Base-by-base conservation (phyloP, 148 eudicot species). In the Linanthus parryae region DNA sequence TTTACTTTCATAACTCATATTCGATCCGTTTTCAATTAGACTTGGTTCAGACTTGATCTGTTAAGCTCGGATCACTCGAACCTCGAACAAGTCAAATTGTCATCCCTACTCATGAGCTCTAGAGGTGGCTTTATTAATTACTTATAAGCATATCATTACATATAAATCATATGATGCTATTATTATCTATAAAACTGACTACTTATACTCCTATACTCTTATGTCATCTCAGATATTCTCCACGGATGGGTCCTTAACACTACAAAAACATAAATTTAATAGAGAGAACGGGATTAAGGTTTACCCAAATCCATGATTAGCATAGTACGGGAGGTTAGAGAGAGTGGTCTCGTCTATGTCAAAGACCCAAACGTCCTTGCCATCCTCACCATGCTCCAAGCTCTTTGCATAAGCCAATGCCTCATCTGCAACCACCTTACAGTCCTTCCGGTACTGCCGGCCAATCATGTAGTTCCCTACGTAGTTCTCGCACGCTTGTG, bases 401-500 rank as follows among this genome's bases (percentile, higher is more conserved):
- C 41, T 51, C 55, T 51, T 19, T 10, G 55, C 41, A 33, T 51
- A 51, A 11, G 19, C 18, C 17, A 31, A 34, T 18, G 85, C 85
- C 1, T 64, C 58, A 1, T 43, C 30, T 8, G 73, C 62, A 3
- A 65, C 74, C 5, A 38, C 43, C 0, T 53, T 42, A 44, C 75
- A 74, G 44, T 81, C 83, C 8, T 61, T 34, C 4, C 57, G 67
- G 57, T 77, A 77, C 48, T 77, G 87, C 17, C 61, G 44, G 3
- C 83, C 83, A 21, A 77, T 25, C 81, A 81, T 77, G 67, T 81
- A 81, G 52, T 74, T 67, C 0, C 83, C 83, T 0, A 77, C 73
- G 28, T 81, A 81, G 21, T 58, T 62, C 39, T 59, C 78, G 30
- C 88, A 81, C 4, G 56, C 37, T 25, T 15, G 30, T 0, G 88